Evolutionary conservation across 2,329 filamentous ascomycete genomes (phyloP).

Genomic region (Ophiostoma sp.): DNA sequence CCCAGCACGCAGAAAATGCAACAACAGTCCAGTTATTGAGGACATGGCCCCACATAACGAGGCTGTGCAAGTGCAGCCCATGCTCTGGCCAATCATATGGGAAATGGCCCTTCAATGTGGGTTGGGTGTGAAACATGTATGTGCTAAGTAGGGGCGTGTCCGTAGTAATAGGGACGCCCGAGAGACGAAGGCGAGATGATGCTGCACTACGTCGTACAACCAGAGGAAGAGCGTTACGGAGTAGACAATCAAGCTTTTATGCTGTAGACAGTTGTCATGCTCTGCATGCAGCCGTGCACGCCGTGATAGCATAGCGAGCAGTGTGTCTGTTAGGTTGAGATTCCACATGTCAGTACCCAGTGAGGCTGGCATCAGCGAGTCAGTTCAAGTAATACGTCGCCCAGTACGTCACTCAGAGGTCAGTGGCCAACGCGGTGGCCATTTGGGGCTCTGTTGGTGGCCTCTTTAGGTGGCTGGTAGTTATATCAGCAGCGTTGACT

Average conservation of each 20-base stretch:
- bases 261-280: not conserved
- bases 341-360: not conserved
- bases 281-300: not conserved
- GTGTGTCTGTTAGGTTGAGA: not conserved
- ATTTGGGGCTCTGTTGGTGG: slow-evolving; percentile 9
- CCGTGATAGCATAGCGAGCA: not conserved
- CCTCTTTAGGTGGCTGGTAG: not conserved
- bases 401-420: not conserved
- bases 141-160: not conserved
- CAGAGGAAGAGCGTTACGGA: not conserved
- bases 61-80: not conserved
- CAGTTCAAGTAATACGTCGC: not conserved
- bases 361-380: not conserved
- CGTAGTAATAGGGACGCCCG: not conserved
- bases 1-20: not conserved
- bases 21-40: not conserved
- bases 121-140: not conserved
- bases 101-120: not conserved
- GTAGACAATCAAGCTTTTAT: not conserved
- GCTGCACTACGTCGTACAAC: not conserved
- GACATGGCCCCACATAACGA: not conserved
- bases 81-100: not conserved
- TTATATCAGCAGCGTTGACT: too few relatives aligned
- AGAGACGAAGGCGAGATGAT: not conserved
- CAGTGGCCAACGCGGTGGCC: not conserved